phyloP scores from a whole-genome alignment of 345 rosid genomes.

The Camelina laxa region DNA sequence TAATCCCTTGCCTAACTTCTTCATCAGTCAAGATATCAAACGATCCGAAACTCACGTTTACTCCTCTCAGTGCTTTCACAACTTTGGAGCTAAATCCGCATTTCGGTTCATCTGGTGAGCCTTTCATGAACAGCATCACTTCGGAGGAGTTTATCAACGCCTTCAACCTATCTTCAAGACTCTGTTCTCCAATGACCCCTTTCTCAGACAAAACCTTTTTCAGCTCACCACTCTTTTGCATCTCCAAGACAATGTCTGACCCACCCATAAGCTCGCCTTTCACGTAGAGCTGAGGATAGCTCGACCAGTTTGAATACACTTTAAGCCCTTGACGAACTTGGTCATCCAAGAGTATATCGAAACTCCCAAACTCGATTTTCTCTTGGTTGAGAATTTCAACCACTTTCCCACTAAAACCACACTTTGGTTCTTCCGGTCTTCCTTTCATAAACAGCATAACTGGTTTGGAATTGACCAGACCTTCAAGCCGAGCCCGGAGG shows the following conservation, averaged over 20 bases:
- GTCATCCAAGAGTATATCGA: conserved; percentile 76
- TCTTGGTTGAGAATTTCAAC: conserved; percentile 82
- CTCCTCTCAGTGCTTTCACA: conserved; percentile 76
- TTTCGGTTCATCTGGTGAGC: conserved; percentile 80
- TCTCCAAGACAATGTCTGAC: conserved; percentile 86
- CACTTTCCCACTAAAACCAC: conserved; percentile 92
- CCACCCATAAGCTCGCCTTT: conserved; percentile 89
- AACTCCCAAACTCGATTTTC: conserved; percentile 73
- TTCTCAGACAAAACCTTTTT: conserved; percentile 64
- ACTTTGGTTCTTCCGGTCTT: conserved; percentile 81
- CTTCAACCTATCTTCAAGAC: conserved; percentile 68
- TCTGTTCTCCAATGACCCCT: conserved; percentile 57
- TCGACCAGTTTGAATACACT: conserved; percentile 94
- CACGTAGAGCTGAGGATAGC: conserved; percentile 89
- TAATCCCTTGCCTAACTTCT: conserved; percentile 94
- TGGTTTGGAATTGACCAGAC: conserved; percentile 67
- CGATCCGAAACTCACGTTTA: conserved; percentile 69
- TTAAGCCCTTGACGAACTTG: conserved; percentile 95
- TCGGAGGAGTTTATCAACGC: conserved; percentile 64
- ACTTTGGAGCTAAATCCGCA: conserved; percentile 98
- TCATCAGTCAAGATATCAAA: conserved; percentile 83
- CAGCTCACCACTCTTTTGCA: conserved; percentile 97
- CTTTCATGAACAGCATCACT: conserved; percentile 97
- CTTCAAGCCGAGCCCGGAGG: conserved; percentile 59
- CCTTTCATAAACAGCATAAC: conserved; percentile 98